Percentiles rank a stretch among this genome's conserved stretches.
Evolutionary conservation across 1,284 basidiomycete species (phyloP).

Genomic region (Phylloporus sp.): DNA sequence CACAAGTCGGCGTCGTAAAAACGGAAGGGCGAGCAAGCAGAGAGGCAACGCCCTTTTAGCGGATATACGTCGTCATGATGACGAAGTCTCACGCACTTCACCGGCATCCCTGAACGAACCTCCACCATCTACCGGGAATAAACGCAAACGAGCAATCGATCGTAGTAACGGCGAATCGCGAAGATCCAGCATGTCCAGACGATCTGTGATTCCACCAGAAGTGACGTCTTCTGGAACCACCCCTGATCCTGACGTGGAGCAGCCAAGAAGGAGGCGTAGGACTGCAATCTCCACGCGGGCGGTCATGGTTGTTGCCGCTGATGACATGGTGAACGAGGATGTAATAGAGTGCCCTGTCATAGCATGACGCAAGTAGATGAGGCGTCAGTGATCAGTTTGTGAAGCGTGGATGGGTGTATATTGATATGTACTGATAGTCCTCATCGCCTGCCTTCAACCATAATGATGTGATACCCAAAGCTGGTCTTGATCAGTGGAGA

Average conservation of each 20-base stretch:
- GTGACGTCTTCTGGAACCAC: slow-evolving; percentile 48
- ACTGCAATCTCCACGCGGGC: slow-evolving; percentile 37
- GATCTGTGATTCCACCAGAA: slow-evolving; percentile 46
- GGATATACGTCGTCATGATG: slow-evolving; percentile 80
- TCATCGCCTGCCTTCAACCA: slow-evolving; percentile 82
- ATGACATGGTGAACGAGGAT: slow-evolving; percentile 46
- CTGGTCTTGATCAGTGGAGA: slow-evolving; percentile 79
- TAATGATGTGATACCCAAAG: slow-evolving; percentile 87
- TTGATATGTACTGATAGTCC: slow-evolving; percentile 24
- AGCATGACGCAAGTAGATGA: slow-evolving; percentile 21
- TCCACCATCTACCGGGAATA: slow-evolving; percentile 31
- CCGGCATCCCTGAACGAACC: slow-evolving; percentile 37
- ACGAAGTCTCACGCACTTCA: slow-evolving; percentile 56
- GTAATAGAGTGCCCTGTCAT: slow-evolving; percentile 21
- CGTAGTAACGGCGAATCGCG: slow-evolving; percentile 36
- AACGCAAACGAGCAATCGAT: slow-evolving; percentile 37
- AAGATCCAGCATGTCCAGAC: slow-evolving; percentile 41
- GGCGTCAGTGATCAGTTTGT: slow-evolving; percentile 1
- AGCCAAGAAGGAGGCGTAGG: slow-evolving; percentile 44
- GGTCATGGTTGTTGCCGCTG: slow-evolving; percentile 38
- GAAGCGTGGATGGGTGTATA: slow-evolving; percentile 22
- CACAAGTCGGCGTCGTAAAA: slow-evolving; percentile 63
- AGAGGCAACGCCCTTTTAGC: slow-evolving; percentile 77
- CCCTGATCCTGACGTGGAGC: slow-evolving; percentile 70
- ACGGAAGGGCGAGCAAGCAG: slow-evolving; percentile 66